Base-by-base conservation (phyloP, 768 basidiomycete genomes). In the Suillus americanus region DNA sequence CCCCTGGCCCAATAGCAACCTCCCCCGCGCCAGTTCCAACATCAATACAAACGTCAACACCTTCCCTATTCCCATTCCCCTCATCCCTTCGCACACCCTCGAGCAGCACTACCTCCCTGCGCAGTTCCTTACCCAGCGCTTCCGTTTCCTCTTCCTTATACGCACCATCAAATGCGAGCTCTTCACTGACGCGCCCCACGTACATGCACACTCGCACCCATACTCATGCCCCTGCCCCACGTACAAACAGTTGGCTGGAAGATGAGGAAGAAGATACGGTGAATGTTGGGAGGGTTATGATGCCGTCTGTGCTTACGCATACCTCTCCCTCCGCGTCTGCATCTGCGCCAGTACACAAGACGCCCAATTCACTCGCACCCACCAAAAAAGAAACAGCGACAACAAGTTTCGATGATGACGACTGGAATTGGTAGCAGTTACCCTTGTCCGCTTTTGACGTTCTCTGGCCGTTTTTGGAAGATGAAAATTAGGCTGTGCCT, bases 371-470 rank as follows among this genome's bases (percentile, higher is more conserved):
- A 66, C 13, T 55, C 64, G 37, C 46, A 56, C 37, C 64, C 51
- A 35, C 62, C 38, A 41, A 62, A 43, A n/a, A 57, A 45, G 28
- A 48, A 25, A 25, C 43, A 35, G 59, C 60, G n/a, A 41, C 12
- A 55, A 64, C 70, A 43, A 69, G 69, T 0, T 70, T 71, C 13
- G 78, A 80, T 55, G 82, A 84, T 48, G 85, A 84, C 56, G 84
- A 83, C 64, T 88, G 86, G 86, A 87, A 87, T 68, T 88, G 87
- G 86, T 87, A 73, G 73, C 13, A 4, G 25, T 4, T 50, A 30
- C 18, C 9, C 9, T 30, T 18, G 30, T 25, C 25, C 10, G 18
- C 14, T 48, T 14, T 61, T 33, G 60, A 14, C 12, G 12, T 13
- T 25, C 3, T 40, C 38, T 57, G 23, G 38, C 7, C 2, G 9